A percentile compares a stretch with the other conserved stretches of the same genome.
These are phyloP conservation scores for Apiotrichum porosum DNA, from an alignment of 1,284 basidiomycete species.

Conservation along the genomic window DNA sequence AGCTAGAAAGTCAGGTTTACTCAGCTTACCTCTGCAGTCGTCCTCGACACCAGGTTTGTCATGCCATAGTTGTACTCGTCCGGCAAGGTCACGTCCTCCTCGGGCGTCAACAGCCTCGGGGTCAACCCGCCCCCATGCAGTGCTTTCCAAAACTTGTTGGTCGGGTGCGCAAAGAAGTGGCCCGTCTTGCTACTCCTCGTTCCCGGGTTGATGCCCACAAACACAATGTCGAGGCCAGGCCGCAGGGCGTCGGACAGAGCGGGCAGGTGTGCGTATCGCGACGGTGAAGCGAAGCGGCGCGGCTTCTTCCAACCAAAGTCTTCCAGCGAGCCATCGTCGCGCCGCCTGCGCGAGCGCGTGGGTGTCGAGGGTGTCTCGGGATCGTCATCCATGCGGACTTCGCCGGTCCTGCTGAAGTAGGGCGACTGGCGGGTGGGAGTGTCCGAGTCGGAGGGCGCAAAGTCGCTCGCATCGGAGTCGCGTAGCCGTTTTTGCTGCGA, in stretches of 20 bases:
- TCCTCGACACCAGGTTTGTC: slow-evolving; percentile 61
- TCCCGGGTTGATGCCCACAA: slow-evolving; percentile 53
- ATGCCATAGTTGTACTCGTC: slow-evolving; percentile 53
- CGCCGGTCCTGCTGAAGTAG: too few relatives aligned
- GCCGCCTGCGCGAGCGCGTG: background rate
- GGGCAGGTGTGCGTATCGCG: slow-evolving; percentile 25
- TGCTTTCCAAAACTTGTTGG: slow-evolving; percentile 53
- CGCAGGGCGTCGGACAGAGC: slow-evolving; percentile 8
- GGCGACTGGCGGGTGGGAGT: too few relatives aligned
- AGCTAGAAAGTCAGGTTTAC: too few relatives aligned
- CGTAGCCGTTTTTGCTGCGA: too few relatives aligned
- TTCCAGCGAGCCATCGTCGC: background rate
- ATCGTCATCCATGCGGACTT: too few relatives aligned
- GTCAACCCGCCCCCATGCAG: slow-evolving; percentile 52
- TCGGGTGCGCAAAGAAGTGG: slow-evolving; percentile 66
- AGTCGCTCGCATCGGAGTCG: too few relatives aligned
- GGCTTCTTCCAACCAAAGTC: slow-evolving; percentile 14
- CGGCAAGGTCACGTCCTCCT: slow-evolving; percentile 36
- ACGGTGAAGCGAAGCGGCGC: slow-evolving; percentile 24
- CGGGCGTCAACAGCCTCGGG: slow-evolving; percentile 41
- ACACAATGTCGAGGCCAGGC: slow-evolving; percentile 1
- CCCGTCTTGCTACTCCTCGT: slow-evolving; percentile 59
- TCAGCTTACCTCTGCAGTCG: slow-evolving; percentile 57
- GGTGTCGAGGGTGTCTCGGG: background rate
- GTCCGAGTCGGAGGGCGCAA: too few relatives aligned